Evolutionary conservation across 768 basidiomycete species (phyloP).

Genomic region (Pulveroboletus sp.): DNA sequence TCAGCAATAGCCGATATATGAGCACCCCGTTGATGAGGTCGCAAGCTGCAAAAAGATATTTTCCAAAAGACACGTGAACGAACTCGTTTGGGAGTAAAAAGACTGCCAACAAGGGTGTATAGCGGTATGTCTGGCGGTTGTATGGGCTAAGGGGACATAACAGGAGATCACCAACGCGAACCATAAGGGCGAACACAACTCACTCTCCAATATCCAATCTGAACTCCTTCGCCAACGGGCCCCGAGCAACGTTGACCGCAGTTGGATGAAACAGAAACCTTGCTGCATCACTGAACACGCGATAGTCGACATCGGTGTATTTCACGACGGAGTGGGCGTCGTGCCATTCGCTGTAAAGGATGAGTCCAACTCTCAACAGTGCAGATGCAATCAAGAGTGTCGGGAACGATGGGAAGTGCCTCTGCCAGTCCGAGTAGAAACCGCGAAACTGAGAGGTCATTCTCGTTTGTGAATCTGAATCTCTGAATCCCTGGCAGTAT

Average conservation of each 20-base stretch:
- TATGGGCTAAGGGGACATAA: conserved; percentile 65
- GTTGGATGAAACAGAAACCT: conserved; percentile 56
- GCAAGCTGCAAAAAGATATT: conserved; percentile 81
- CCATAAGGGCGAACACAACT: conserved; percentile 32
- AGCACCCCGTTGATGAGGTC: conserved; percentile 79
- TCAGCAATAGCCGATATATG: conserved; percentile 60
- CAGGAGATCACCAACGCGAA: conserved; percentile 1
- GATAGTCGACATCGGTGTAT: conserved; percentile 98
- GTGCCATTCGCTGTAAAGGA: conserved; percentile 89
- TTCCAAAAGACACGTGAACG: conserved; percentile 86
- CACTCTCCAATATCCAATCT: conserved; percentile 67
- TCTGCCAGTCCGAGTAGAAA: conserved; percentile 11
- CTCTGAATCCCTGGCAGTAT: neutral
- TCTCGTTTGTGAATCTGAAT: neutral
- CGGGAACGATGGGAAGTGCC: conserved; percentile 38
- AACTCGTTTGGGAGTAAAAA: conserved; percentile 78
- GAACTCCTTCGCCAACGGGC: conserved; percentile 46
- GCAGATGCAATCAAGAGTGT: conserved; percentile 52
- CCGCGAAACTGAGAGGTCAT: neutral
- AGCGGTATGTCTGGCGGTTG: conserved; percentile 88
- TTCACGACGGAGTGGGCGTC: conserved; percentile 80
- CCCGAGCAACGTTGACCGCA: conserved; percentile 55
- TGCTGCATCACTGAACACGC: conserved; percentile 92
- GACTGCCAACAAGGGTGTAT: conserved; percentile 89
- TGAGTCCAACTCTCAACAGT: conserved; percentile 63